phyloP scores from a whole-genome alignment of 768 basidiomycete species.

The Lyophyllum shimeji region DNA sequence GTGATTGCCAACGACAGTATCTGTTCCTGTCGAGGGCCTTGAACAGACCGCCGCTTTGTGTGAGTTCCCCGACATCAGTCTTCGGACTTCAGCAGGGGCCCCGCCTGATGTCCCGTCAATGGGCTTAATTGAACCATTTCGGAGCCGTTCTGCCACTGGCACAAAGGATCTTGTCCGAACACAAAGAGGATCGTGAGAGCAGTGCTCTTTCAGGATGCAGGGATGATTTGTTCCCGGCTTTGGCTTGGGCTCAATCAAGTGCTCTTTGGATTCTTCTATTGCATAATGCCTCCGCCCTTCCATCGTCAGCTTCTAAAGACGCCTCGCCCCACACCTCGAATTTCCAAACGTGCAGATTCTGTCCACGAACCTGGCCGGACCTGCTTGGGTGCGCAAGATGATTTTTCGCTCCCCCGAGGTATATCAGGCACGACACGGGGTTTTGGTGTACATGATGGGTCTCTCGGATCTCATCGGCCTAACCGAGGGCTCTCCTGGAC shows the following conservation, averaged over 20 bases:
- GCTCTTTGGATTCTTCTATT: not conserved
- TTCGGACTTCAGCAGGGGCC: not conserved
- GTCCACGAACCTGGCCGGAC: not conserved
- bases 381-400: not conserved
- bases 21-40: too few relatives aligned
- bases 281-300: not conserved
- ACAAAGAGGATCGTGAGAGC: not conserved
- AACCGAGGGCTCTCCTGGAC: not conserved
- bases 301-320: not conserved
- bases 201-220: not conserved
- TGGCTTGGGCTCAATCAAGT: not conserved
- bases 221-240: not conserved
- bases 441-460: not conserved
- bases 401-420: not conserved
- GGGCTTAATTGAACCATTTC: not conserved
- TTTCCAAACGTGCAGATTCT: not conserved
- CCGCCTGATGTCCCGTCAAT: conserved; percentile 1
- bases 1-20: too few relatives aligned
- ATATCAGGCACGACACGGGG: not conserved
- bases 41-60: too few relatives aligned
- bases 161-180: not conserved
- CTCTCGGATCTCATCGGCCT: not conserved
- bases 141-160: not conserved
- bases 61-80: not conserved
- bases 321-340: not conserved